These are phyloP conservation scores for Letharia lupina DNA, from an alignment of 495 filamentous ascomycete genomes.

Conservation along the genomic window DNA sequence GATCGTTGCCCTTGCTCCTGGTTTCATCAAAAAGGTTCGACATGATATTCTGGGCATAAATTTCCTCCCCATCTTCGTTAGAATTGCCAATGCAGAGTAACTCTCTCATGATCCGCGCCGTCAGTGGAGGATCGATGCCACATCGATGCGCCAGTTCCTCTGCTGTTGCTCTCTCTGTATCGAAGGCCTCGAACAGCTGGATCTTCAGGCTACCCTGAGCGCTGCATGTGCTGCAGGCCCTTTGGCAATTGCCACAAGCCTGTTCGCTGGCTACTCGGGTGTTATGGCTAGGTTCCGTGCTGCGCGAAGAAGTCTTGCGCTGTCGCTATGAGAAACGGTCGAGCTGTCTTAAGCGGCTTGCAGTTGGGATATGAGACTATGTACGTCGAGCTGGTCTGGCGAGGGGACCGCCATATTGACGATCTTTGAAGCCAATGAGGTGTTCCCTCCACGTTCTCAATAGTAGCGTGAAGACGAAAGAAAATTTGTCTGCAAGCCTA, in stretches of 20 bases:
- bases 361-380: background rate
- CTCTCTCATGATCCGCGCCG: background rate
- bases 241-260: background rate
- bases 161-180: background rate
- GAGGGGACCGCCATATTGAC: background rate
- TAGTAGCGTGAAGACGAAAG: background rate
- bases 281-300: background rate
- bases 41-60: background rate
- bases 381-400: background rate
- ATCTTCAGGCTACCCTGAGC: background rate
- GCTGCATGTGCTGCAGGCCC: background rate
- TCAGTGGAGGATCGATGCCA: background rate
- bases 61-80: background rate
- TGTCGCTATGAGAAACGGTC: background rate
- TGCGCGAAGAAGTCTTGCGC: background rate
- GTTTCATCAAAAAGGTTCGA: background rate
- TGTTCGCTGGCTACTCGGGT: background rate
- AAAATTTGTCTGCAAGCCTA: background rate
- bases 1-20: background rate
- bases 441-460: background rate
- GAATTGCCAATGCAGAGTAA: background rate
- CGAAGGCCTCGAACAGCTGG: background rate
- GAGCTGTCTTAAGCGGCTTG: background rate
- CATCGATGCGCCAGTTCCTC: background rate
- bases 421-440: background rate